Conservation (phyloP, 371 early-diverging fungal species). For the Mucor racemosus region DNA sequence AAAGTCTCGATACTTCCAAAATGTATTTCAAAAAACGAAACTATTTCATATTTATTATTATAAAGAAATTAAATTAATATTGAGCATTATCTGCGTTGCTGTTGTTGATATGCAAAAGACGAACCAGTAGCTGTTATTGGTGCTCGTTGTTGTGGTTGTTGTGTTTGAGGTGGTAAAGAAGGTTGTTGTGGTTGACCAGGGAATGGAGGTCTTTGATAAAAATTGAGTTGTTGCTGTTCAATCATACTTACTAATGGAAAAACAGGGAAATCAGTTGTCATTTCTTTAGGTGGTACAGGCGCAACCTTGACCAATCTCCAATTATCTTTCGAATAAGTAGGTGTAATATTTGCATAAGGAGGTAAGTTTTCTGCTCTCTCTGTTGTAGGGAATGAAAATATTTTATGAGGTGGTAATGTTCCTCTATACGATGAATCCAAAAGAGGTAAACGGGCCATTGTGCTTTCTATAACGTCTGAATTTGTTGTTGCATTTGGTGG, state of each 20-base stretch:
- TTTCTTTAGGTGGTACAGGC: conserved; percentile 20
- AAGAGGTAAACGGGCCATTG: conserved; percentile 53
- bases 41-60: too few relatives aligned
- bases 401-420: conserved; percentile 55
- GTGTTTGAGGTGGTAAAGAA: neutral
- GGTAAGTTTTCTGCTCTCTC: conserved; percentile 46
- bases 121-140: neutral
- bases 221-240: conserved; percentile 31
- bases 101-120: neutral
- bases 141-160: neutral
- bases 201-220: conserved; percentile 20
- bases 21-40: too few relatives aligned
- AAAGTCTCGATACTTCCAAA: too few relatives aligned
- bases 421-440: conserved; percentile 58
- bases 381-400: conserved; percentile 60
- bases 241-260: conserved; percentile 26
- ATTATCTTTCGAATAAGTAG: conserved; percentile 49
- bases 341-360: conserved; percentile 48
- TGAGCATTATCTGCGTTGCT: neutral
- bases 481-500: conserved; percentile 51
- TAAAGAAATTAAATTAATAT: too few relatives aligned
- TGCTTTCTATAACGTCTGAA: conserved; percentile 42
- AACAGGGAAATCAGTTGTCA: neutral
- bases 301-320: conserved; percentile 36
- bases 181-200: conserved; percentile 15